Percentiles rank a stretch among this genome's conserved stretches.
Conservation (phyloP, 257 asterid genomes). For the Lavandula angustifolia region DNA sequence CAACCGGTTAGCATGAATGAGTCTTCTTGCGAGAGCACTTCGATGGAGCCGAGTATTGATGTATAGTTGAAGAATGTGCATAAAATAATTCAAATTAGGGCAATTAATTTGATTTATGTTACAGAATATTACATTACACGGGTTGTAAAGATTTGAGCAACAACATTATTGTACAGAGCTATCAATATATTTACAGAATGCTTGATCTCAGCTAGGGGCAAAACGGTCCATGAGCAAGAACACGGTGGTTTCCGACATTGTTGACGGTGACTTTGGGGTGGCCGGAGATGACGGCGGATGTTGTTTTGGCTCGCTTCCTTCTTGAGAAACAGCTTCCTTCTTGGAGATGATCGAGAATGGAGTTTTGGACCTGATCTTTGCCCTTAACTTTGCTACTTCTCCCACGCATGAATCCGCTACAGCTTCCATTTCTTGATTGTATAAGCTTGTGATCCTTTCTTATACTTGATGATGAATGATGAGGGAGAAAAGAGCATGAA, state of each 20-base stretch:
- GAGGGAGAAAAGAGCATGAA: conserved; percentile 14
- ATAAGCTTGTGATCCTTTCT: neutral
- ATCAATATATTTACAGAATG: conserved; percentile 18
- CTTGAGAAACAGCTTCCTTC: conserved; percentile 33
- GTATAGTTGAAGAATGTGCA: conserved; percentile 32
- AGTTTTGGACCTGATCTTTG: conserved; percentile 45
- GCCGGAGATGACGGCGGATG: conserved; percentile 24
- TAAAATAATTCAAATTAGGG: conserved; percentile 6
- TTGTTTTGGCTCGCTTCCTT: conserved; percentile 29
- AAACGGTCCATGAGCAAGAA: conserved; percentile 82
- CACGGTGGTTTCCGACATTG: conserved; percentile 63
- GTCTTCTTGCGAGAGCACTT: conserved; percentile 51
- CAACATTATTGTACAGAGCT: conserved; percentile 13
- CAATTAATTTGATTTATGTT: neutral
- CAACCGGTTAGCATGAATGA: conserved; percentile 37
- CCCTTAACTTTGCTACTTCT: conserved; percentile 55
- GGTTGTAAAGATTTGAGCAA: neutral
- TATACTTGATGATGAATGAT: conserved; percentile 16
- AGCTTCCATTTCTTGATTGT: conserved; percentile 42
- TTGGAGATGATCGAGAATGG: conserved; percentile 35
- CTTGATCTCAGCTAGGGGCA: conserved; percentile 53
- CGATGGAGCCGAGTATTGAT: conserved; percentile 60
- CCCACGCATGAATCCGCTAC: conserved; percentile 53
- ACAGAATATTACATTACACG: neutral
- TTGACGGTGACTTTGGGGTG: conserved; percentile 23